phyloP scores from a whole-genome alignment of 2,329 filamentous ascomycete species.

The Exserohilum rostratum region DNA sequence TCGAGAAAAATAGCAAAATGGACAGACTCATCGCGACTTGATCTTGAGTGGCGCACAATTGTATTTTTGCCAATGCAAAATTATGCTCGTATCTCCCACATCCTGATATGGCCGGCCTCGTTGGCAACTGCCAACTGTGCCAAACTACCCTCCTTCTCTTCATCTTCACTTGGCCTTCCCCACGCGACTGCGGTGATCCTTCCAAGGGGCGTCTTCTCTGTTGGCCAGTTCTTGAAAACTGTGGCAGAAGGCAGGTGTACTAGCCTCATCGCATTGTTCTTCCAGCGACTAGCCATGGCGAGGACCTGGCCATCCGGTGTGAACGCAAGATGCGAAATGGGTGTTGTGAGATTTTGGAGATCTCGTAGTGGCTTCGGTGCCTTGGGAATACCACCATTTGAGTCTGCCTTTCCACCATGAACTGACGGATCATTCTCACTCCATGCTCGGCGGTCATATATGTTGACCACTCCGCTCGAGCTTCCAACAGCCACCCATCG shows the following conservation, averaged over 20 bases:
- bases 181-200: conserved; percentile 69
- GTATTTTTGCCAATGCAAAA: not conserved
- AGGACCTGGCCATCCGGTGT: conserved; percentile 88
- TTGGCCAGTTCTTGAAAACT: conserved; percentile 97
- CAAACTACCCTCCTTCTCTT: conserved; percentile 65
- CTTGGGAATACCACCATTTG: conserved; percentile 61
- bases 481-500: conserved; percentile 89
- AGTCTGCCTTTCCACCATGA: conserved; percentile 25
- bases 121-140: conserved; percentile 80
- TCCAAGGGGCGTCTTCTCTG: conserved; percentile 84
- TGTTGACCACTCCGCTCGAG: conserved; percentile 85
- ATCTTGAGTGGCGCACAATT: not conserved
- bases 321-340: conserved; percentile 79
- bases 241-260: conserved; percentile 92
- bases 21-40: not conserved
- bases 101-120: conserved; percentile 81
- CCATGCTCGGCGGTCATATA: conserved; percentile 83
- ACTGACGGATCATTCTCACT: conserved; percentile 40
- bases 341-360: conserved; percentile 86
- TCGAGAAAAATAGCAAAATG: not conserved
- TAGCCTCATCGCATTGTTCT: conserved; percentile 84
- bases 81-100: conserved; percentile 72
- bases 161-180: conserved; percentile 52
- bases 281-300: conserved; percentile 83
- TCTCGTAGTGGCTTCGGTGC: conserved; percentile 73